phyloP scores from a whole-genome alignment of 768 basidiomycete genomes.

The Pulveroboletus sp. region DNA sequence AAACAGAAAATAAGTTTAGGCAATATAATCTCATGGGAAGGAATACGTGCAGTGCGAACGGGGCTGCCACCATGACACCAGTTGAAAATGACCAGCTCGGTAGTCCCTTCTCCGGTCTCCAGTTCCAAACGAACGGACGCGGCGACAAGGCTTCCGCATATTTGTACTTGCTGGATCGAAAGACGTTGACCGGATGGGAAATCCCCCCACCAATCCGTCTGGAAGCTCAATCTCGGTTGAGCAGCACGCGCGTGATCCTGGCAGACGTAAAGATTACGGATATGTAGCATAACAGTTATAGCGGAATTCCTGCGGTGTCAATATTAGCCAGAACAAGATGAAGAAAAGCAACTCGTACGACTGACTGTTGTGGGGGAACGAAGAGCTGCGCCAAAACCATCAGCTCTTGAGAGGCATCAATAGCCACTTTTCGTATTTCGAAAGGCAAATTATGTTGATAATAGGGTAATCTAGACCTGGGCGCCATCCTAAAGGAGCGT shows the following conservation, averaged over 20 bases:
- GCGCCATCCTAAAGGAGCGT: constrained; percentile 30
- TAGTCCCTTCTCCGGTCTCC: constrained; percentile 32
- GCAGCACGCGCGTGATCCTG: constrained; percentile 49
- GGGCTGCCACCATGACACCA: constrained; percentile 29
- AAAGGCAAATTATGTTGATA: constrained; percentile 33
- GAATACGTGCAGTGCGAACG: constrained; percentile 23
- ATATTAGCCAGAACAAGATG: neutral
- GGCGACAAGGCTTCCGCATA: constrained; percentile 25
- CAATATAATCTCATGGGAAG: neutral
- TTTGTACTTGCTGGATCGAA: constrained; percentile 28
- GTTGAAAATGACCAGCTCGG: constrained; percentile 29
- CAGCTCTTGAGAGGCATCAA: constrained; percentile 29
- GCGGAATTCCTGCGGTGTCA: constrained; percentile 22
- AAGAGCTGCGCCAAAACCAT: constrained; percentile 31
- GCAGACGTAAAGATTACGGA: constrained; percentile 55
- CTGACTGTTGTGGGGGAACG: constrained; percentile 28
- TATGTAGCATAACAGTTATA: constrained; percentile 37
- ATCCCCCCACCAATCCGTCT: constrained; percentile 35
- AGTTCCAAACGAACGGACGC: constrained; percentile 28
- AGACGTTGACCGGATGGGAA: constrained; percentile 32
- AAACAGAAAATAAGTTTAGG: neutral
- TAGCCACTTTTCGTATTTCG: constrained; percentile 33
- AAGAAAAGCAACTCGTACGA: neutral
- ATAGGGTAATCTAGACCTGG: constrained; percentile 24
- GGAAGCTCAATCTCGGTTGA: constrained; percentile 27